phyloP scores from a whole-genome alignment of 2,329 filamentous ascomycete genomes.

The Paraconiothyrium sp. region DNA sequence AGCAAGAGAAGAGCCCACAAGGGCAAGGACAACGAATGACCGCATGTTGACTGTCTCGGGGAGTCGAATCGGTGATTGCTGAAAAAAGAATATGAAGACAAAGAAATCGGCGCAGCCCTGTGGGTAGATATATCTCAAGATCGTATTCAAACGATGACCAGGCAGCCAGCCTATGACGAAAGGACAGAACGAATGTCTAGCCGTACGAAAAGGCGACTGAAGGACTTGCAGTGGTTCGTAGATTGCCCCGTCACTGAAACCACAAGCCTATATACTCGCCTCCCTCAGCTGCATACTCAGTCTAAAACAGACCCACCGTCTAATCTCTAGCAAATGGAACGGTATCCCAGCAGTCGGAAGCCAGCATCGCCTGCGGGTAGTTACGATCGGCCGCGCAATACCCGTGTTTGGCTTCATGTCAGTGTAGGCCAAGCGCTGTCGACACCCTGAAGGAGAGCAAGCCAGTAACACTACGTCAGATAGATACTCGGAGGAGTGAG shows the following conservation, averaged over 20 bases:
- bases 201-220: constrained; percentile 15
- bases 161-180: constrained; percentile 8
- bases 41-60: constrained; percentile 29
- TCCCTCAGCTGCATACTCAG: constrained; percentile 1
- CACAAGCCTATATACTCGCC: constrained; percentile 3
- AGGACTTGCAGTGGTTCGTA: neutral
- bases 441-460: neutral
- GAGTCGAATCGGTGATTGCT: neutral
- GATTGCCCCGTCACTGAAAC: neutral
- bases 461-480: constrained; percentile 7
- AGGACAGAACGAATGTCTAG: constrained; percentile 14
- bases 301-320: constrained; percentile 6
- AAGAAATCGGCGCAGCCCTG: constrained; percentile 25
- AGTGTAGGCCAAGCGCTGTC: constrained; percentile 1
- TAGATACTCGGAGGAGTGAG: neutral
- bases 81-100: constrained; percentile 10
- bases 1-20: constrained; percentile 34
- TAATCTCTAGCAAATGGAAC: constrained; percentile 2
- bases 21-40: constrained; percentile 32
- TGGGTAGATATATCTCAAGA: constrained; percentile 23
- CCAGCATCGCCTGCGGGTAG: neutral
- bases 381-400: constrained; percentile 6
- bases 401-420: neutral
- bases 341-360: neutral
- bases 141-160: constrained; percentile 16